Conservation (phyloP, 1,284 basidiomycete species). For the Hemileia vastatrix region DNA sequence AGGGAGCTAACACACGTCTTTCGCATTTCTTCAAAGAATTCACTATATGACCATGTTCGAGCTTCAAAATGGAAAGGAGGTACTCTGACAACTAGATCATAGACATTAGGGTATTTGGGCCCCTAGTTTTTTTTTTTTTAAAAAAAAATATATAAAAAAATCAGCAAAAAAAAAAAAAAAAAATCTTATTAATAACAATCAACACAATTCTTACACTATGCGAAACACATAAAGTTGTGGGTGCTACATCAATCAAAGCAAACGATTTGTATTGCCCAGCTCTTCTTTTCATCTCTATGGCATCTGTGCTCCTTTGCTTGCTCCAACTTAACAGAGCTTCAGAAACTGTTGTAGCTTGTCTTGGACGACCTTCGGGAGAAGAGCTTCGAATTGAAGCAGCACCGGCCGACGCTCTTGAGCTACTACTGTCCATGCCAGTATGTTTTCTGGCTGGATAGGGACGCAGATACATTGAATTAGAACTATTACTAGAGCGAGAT, state of each 20-base stretch:
- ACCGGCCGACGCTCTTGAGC: too few relatives aligned
- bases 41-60: conserved; percentile 23
- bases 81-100: conserved; percentile 21
- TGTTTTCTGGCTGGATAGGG: too few relatives aligned
- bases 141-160: neutral
- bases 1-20: conserved; percentile 21
- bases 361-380: conserved; percentile 13
- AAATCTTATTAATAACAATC: neutral
- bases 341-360: neutral
- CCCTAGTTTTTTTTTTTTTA: conserved; percentile 4
- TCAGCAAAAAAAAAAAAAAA: neutral
- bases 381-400: conserved; percentile 12
- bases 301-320: conserved; percentile 21
- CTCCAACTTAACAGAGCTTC: conserved; percentile 18
- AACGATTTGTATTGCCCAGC: conserved; percentile 23
- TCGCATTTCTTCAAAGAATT: conserved; percentile 25
- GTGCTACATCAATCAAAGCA: conserved; percentile 22
- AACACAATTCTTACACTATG: conserved; percentile 16
- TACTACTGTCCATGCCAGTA: too few relatives aligned
- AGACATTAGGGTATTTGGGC: conserved; percentile 23
- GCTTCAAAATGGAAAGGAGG: conserved; percentile 24
- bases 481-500: too few relatives aligned
- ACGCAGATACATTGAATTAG: too few relatives aligned
- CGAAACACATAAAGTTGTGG: conserved; percentile 21
- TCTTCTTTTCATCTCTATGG: conserved; percentile 23